These are phyloP conservation scores for Lophiostoma macrostomum DNA, from an alignment of 495 filamentous ascomycete species.

Conservation along the genomic window DNA sequence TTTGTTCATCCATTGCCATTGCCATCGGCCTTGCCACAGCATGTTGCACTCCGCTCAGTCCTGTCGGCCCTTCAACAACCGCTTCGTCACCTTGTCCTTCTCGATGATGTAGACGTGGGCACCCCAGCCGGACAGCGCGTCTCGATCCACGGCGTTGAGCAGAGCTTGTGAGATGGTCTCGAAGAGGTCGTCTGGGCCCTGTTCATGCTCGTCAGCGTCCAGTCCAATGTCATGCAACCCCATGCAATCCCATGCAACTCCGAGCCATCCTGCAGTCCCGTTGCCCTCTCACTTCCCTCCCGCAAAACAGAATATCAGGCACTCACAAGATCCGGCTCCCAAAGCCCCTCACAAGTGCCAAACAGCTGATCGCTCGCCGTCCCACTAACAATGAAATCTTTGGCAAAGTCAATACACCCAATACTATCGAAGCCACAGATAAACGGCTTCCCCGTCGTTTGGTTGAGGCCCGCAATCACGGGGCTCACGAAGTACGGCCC, in stretches of 20 bases:
- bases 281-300: neutral
- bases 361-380: constrained; percentile 96
- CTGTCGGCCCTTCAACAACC: constrained; percentile 88
- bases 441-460: constrained; percentile 87
- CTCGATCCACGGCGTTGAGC: constrained; percentile 90
- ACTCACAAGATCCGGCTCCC: constrained; percentile 93
- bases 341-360: constrained; percentile 96
- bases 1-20: no score
- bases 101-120: constrained; percentile 98
- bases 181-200: constrained; percentile 92
- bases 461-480: constrained; percentile 90
- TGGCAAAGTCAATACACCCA: constrained; percentile 98
- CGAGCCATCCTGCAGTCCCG: no score
- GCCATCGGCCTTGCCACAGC: no score
- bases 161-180: constrained; percentile 98
- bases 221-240: no score
- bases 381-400: constrained; percentile 97
- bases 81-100: constrained; percentile 99
- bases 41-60: constrained; percentile 44
- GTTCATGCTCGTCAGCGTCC: neutral
- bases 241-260: no score
- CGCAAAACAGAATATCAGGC: neutral
- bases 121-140: constrained; percentile 96
- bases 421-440: constrained; percentile 99
- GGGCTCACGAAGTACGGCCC: constrained; percentile 94